Conservation (phyloP, 2,329 filamentous ascomycete genomes). For the Mollisiaceae sp. region DNA sequence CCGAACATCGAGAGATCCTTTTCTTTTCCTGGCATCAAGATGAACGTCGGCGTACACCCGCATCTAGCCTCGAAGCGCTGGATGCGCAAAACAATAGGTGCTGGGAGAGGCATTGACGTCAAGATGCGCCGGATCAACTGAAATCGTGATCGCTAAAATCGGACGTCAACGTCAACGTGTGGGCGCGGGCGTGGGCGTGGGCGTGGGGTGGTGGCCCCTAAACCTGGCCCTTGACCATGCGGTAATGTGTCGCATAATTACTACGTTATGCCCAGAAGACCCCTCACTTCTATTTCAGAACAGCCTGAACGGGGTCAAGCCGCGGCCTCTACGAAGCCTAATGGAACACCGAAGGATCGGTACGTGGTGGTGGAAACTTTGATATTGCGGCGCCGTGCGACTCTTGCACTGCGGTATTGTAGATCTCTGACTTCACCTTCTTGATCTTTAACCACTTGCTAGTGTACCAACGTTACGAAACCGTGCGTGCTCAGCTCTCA, state of each 20-base stretch:
- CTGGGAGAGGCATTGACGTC: conserved; percentile 22
- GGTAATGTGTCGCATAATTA: neutral
- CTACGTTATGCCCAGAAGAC: neutral
- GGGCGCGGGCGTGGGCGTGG: neutral
- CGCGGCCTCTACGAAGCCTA: conserved; percentile 9
- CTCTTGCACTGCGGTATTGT: neutral
- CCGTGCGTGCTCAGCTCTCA: neutral
- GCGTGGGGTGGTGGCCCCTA: conserved; percentile 10
- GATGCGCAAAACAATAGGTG: conserved; percentile 6
- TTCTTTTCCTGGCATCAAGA: too few species aligned
- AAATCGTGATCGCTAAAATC: conserved; percentile 19
- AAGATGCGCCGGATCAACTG: conserved; percentile 21
- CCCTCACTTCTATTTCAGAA: conserved; percentile 20
- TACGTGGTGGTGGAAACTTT: neutral
- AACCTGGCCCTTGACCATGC: neutral
- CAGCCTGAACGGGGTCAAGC: conserved; percentile 19
- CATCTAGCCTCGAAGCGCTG: neutral
- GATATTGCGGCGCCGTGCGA: neutral
- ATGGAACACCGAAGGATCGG: neutral
- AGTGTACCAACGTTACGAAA: too few species aligned
- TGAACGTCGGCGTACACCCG: too few species aligned
- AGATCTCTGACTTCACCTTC: too few species aligned
- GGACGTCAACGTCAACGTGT: conserved; percentile 10
- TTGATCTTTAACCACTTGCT: too few species aligned
- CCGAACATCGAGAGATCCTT: too few species aligned